These are phyloP conservation scores for Erythrobasidium hasegawianum DNA, from an alignment of 1,284 basidiomycete genomes.

Conservation along the genomic window DNA sequence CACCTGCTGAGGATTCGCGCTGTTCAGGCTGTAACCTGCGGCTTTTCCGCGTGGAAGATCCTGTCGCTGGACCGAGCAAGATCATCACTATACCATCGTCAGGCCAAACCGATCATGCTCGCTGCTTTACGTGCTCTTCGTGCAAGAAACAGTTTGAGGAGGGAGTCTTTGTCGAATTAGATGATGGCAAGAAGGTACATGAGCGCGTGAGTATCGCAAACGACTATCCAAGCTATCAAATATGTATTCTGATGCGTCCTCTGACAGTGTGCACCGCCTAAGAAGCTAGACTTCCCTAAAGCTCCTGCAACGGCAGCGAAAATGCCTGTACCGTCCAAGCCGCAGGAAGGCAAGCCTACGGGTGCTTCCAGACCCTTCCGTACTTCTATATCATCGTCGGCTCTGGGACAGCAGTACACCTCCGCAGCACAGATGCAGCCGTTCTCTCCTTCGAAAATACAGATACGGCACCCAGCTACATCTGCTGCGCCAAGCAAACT, in stretches of 20 bases:
- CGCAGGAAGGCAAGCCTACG: not conserved
- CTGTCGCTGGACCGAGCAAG: not conserved
- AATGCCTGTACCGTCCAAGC: conserved; percentile 15
- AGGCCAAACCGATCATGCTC: conserved; percentile 5
- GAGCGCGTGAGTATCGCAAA: conserved; percentile 13
- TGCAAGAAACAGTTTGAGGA: conserved; percentile 21
- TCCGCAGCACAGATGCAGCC: conserved; percentile 26
- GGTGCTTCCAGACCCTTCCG: conserved; percentile 7
- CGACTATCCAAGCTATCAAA: too few species aligned
- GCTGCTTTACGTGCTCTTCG: conserved; percentile 11
- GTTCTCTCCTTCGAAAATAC: conserved; percentile 25
- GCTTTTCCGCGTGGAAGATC: conserved; percentile 4
- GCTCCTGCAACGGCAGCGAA: not conserved
- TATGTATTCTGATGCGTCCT: not conserved
- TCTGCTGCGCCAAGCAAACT: conserved; percentile 10
- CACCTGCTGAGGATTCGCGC: not conserved
- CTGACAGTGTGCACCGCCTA: conserved; percentile 15
- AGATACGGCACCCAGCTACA: conserved; percentile 8
- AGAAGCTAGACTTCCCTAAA: not conserved
- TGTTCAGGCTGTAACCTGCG: conserved; percentile 22
- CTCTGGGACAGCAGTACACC: conserved; percentile 19
- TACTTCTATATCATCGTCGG: conserved; percentile 3
- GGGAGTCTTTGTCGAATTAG: conserved; percentile 9
- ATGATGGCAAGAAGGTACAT: conserved; percentile 17
- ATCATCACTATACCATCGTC: conserved; percentile 12